Percentiles rank a stretch among this genome's conserved stretches.
phyloP scores from a whole-genome alignment of 768 basidiomycete species.

The Termitomyces sp. region DNA sequence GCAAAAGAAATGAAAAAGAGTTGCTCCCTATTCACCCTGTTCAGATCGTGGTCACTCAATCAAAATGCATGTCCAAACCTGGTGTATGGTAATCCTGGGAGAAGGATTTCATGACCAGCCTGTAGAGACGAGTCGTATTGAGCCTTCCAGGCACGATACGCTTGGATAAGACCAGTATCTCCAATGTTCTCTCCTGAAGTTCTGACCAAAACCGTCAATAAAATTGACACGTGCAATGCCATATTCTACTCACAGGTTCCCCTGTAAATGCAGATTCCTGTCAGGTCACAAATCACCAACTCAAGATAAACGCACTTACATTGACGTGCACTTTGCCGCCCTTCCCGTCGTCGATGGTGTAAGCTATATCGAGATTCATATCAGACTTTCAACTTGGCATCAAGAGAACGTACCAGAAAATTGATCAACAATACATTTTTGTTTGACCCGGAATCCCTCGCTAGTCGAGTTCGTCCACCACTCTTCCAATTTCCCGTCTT shows the following conservation, averaged over 20 bases:
- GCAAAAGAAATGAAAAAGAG: constrained; percentile 92
- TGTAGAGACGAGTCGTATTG: constrained; percentile 58
- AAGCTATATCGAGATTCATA: constrained; percentile 39
- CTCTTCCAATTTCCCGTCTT: constrained; percentile 77
- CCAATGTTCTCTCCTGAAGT: constrained; percentile 93
- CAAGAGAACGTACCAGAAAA: constrained; percentile 56
- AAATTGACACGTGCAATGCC: background rate
- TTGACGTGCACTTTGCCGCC: constrained; percentile 84
- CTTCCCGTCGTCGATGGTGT: constrained; percentile 80
- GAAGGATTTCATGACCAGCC: constrained; percentile 60
- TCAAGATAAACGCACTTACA: constrained; percentile 36
- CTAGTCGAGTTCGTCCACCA: constrained; percentile 95
- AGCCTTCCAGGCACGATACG: constrained; percentile 88
- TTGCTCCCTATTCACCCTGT: constrained; percentile 58
- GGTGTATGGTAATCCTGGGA: constrained; percentile 78
- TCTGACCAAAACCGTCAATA: constrained; percentile 29
- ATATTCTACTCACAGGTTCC: constrained; percentile 54
- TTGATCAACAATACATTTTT: constrained; percentile 88
- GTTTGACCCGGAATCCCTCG: constrained; percentile 73
- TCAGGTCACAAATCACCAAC: background rate
- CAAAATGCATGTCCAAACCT: constrained; percentile 35
- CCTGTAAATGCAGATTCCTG: constrained; percentile 33
- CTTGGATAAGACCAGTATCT: constrained; percentile 78
- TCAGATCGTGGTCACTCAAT: background rate
- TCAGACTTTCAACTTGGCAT: background rate